Evolutionary conservation across 352 stramenopile species (phyloP).

Genomic region (Phytophthora pseudosyringae): DNA sequence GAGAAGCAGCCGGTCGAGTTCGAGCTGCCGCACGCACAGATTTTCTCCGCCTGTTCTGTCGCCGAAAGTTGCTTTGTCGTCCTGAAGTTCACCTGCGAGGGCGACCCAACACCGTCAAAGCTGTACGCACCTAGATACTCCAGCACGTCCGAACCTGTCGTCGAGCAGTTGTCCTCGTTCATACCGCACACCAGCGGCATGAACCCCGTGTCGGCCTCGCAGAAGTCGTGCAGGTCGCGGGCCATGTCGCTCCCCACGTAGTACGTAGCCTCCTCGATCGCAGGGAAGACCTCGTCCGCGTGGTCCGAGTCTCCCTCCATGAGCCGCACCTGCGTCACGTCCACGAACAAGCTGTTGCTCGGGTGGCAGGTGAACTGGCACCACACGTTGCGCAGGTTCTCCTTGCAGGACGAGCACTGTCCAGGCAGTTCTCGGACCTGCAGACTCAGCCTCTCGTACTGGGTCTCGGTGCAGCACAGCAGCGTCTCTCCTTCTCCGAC

Average conservation of each 20-base stretch:
- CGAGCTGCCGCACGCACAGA: conserved; percentile 51
- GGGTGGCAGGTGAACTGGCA: conserved; percentile 84
- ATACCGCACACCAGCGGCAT: conserved; percentile 52
- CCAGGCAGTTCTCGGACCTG: conserved; percentile 67
- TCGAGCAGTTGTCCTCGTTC: conserved; percentile 58
- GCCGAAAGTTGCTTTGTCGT: conserved; percentile 59
- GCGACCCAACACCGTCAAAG: conserved; percentile 66
- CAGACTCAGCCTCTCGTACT: conserved; percentile 67
- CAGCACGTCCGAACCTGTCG: conserved; percentile 56
- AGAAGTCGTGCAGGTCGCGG: conserved; percentile 80
- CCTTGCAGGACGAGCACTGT: conserved; percentile 71
- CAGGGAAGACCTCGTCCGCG: conserved; percentile 59
- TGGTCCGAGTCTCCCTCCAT: conserved; percentile 58
- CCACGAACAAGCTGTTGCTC: conserved; percentile 80
- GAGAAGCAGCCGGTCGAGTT: conserved; percentile 51
- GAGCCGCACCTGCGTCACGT: conserved; percentile 71
- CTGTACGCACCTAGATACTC: conserved; percentile 71
- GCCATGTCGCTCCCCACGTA: conserved; percentile 72
- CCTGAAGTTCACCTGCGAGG: conserved; percentile 74
- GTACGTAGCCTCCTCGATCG: conserved; percentile 73
- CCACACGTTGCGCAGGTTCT: conserved; percentile 81
- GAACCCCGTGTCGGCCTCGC: conserved; percentile 59
- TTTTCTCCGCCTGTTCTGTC: conserved; percentile 46
- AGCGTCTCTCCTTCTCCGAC: conserved; percentile 50
- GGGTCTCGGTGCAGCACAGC: conserved; percentile 81